These are phyloP conservation scores for Aspergillus sp. DNA, from an alignment of 2,329 filamentous ascomycete genomes.

Conservation along the genomic window DNA sequence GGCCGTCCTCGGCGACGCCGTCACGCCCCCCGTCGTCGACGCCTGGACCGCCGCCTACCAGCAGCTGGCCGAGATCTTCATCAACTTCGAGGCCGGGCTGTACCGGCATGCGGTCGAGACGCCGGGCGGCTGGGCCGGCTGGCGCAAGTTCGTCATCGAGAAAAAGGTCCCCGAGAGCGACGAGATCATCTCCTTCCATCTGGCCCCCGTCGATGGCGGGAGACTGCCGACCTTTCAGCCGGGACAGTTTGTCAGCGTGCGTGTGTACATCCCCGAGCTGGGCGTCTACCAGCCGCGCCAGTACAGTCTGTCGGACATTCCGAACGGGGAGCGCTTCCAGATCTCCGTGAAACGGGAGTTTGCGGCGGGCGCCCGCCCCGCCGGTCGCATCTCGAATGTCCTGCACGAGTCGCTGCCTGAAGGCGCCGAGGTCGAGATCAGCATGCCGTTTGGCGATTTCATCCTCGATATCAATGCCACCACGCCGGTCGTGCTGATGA, in stretches of 20 bases:
- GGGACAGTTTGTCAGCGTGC: conserved; percentile 71
- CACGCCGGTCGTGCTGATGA: conserved; percentile 59
- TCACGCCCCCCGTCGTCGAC: conserved; percentile 60
- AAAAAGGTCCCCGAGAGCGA: conserved; percentile 63
- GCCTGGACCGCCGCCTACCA: conserved; percentile 71
- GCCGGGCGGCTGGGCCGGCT: conserved; percentile 56
- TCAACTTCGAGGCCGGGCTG: conserved; percentile 60
- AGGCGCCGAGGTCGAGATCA: conserved; percentile 63
- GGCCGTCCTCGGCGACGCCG: conserved; percentile 65
- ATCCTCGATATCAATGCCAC: conserved; percentile 45
- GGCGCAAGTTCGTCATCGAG: conserved; percentile 63
- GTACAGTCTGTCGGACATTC: conserved; percentile 69
- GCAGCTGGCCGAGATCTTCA: conserved; percentile 69
- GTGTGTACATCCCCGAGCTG: conserved; percentile 56
- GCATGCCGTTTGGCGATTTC: conserved; percentile 65
- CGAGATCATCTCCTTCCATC: conserved; percentile 68
- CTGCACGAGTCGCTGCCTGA: conserved; percentile 61
- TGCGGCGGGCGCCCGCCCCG: conserved; percentile 49
- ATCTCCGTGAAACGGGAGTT: conserved; percentile 69
- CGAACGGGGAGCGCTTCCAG: conserved; percentile 60
- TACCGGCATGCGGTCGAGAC: conserved; percentile 43
- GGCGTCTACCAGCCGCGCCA: conserved; percentile 65
- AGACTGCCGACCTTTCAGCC: conserved; percentile 63
- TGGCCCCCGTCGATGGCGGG: conserved; percentile 60
- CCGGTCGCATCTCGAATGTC: conserved; percentile 67